These are phyloP conservation scores for Xerocomus minutiporus DNA, from an alignment of 1,284 basidiomycete species.

Conservation along the genomic window DNA sequence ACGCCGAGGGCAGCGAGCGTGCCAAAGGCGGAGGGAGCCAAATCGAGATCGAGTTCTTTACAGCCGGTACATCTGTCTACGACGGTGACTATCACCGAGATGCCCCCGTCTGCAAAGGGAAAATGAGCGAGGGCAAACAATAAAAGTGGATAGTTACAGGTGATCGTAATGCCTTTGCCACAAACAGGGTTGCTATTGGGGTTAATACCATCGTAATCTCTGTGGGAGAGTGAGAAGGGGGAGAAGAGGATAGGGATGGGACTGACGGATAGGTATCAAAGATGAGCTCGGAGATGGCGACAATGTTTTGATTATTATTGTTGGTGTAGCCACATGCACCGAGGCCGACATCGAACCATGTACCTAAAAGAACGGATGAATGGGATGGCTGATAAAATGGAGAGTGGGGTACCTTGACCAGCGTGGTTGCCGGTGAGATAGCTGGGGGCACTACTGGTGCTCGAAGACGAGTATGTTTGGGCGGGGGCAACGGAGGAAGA, in stretches of 20 bases:
- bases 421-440: slow-evolving; percentile 45
- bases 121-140: background rate
- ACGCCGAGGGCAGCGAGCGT: slow-evolving; percentile 31
- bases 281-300: slow-evolving; percentile 50
- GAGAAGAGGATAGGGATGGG: background rate
- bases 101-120: slow-evolving; percentile 44
- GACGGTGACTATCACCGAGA: slow-evolving; percentile 45
- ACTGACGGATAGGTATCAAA: slow-evolving; percentile 65
- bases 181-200: slow-evolving; percentile 67
- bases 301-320: slow-evolving; percentile 51
- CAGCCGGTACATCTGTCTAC: slow-evolving; percentile 64
- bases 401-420: slow-evolving; percentile 44
- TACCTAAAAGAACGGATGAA: slow-evolving; percentile 35
- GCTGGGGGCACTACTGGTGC: slow-evolving; percentile 9
- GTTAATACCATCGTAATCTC: slow-evolving; percentile 47
- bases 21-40: slow-evolving; percentile 54
- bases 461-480: slow-evolving; percentile 12
- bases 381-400: background rate
- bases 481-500: slow-evolving; percentile 15
- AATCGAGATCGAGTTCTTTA: slow-evolving; percentile 47
- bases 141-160: slow-evolving; percentile 34
- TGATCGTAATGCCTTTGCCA: slow-evolving; percentile 39
- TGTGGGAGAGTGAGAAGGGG: slow-evolving; percentile 22
- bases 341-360: slow-evolving; percentile 58
- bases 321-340: slow-evolving; percentile 68